Base-by-base conservation (phyloP, 2,329 filamentous ascomycete species). In the Paraphoma sp. region DNA sequence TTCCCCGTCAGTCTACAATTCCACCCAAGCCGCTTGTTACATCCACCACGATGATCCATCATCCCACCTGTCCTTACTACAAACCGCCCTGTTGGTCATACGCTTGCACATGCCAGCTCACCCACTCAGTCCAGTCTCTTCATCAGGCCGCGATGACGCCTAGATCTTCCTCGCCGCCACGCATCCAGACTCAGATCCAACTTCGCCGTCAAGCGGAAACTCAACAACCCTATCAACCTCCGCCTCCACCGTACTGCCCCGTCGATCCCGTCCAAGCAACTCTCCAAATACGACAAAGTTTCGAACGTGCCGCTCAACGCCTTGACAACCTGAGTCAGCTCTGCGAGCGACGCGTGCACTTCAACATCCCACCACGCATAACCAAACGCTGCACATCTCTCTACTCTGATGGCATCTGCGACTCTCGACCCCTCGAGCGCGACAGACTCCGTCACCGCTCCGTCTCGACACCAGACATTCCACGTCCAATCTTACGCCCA, bases 31-130 rank as follows among this genome's bases (percentile, higher is more conserved):
- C 40, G 16, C 40, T 42, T 10, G 3, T 42, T 42, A 46, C 28
- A 14, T n/a, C n/a, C 44, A 31, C 7, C 28, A 7, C 23, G 9
- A 50, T 50, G 42, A 43, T 53, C 36, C 51, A 57, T 16, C 48
- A 50, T 11, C 48, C 38, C 38, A 18, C 29, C 38, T 50, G 48
- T 31, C 48, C 48, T n/a, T 33, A 43, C 11, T 50, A 17, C 28
- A 7, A 18, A 16, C 11, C 6, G 43, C 11, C 43, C 17, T 45
- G 23, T 23, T n/a, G n/a, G 33, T 11, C 16, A 45, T 45, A 17
- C 14, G 11, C 6, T 16, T 12, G 10, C 14, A 23, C 44, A 31
- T 30, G 44, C 44, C 31, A 41, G 41, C 33, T n/a, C 18, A 33
- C n/a, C 23, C 29, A 44, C 4, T 10, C 10, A 17, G 14, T 42